Evolutionary conservation across 345 rosid species (phyloP).

Genomic region (Gossypium rotundifolium): DNA sequence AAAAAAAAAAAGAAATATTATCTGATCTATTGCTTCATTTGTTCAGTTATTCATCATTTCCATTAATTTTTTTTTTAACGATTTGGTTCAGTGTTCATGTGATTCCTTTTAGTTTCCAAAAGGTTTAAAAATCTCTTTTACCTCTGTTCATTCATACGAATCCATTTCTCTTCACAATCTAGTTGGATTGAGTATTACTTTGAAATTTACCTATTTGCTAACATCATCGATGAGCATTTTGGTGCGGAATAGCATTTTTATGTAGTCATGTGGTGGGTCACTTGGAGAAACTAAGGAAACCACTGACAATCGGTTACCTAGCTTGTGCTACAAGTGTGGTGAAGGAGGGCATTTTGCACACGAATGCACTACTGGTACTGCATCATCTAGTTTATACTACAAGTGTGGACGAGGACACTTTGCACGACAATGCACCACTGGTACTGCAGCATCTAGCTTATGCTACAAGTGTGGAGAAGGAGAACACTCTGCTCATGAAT

Average conservation of each 20-base stretch:
- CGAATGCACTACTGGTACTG: slow-evolving; percentile 36
- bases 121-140: not conserved
- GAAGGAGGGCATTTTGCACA: slow-evolving; percentile 76
- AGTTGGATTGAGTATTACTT: too few relatives aligned
- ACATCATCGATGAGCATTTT: too few relatives aligned
- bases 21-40: not conserved
- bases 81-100: not conserved
- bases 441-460: slow-evolving; percentile 20
- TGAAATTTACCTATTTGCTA: too few relatives aligned
- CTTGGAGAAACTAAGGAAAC: slow-evolving; percentile 28
- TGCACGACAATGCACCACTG: too few relatives aligned
- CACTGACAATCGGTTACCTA: slow-evolving; percentile 13
- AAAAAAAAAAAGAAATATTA: too few relatives aligned
- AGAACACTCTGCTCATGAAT: slow-evolving; percentile 84
- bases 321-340: slow-evolving; percentile 16
- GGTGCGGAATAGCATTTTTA: not conserved
- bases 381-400: not conserved
- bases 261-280: slow-evolving; percentile 38
- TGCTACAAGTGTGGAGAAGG: slow-evolving; percentile 65
- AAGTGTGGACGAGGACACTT: too few relatives aligned
- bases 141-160: too few relatives aligned
- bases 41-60: not conserved
- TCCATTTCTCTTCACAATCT: too few relatives aligned
- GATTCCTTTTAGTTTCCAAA: not conserved
- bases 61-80: not conserved